These are phyloP conservation scores for Flaveria trinervia DNA, from an alignment of 129 eudicot species.

Conservation along the genomic window DNA sequence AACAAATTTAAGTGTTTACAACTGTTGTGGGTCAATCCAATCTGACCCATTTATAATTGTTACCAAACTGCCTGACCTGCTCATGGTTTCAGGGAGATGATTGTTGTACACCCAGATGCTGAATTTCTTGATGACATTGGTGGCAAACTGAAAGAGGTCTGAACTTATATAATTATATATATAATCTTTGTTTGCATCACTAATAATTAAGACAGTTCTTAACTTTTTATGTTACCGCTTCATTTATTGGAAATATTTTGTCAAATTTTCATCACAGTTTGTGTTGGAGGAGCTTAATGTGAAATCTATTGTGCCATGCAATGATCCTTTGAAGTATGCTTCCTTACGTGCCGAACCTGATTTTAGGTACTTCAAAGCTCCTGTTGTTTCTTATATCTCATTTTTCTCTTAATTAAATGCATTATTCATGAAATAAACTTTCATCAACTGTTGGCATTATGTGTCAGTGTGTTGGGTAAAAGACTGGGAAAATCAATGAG, in stretches of 20 bases:
- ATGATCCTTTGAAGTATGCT: conserved; percentile 77
- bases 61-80: background rate
- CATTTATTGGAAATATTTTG: conserved; percentile 21
- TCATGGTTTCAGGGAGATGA: conserved; percentile 60
- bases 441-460: conserved; percentile 12
- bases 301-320: conserved; percentile 67
- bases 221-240: background rate
- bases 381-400: background rate
- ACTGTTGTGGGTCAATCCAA: background rate
- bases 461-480: conserved; percentile 62
- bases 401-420: background rate
- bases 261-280: conserved; percentile 44
- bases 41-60: background rate
- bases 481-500: conserved; percentile 87
- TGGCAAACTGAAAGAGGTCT: conserved; percentile 72
- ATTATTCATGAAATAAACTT: background rate
- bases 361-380: conserved; percentile 53
- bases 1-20: background rate
- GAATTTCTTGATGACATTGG: conserved; percentile 81
- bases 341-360: conserved; percentile 91
- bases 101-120: conserved; percentile 83
- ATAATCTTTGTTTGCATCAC: background rate
- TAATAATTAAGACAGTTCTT: background rate
- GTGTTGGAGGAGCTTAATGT: conserved; percentile 86
- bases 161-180: background rate